These are phyloP conservation scores for Debaryomycetaceae sp. DNA, from an alignment of 1,139 yeast species.

Conservation along the genomic window DNA sequence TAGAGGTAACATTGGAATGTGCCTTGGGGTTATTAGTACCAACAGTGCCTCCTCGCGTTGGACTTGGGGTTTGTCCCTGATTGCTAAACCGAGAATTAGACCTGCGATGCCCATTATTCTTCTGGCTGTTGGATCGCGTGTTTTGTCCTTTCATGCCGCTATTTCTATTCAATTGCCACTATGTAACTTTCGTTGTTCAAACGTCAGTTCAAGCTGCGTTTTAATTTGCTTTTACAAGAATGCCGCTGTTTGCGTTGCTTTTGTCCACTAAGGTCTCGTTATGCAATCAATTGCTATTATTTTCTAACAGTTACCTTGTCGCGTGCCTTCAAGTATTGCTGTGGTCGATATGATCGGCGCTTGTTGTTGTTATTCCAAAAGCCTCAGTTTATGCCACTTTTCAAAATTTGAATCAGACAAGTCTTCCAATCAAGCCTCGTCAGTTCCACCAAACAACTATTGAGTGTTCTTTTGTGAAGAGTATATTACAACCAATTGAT, in stretches of 20 bases:
- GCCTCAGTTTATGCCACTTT: neutral
- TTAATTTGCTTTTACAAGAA: too few relatives aligned
- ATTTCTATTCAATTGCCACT: neutral
- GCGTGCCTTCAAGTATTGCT: neutral
- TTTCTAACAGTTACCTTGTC: neutral
- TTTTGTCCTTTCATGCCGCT: slow-evolving; percentile 22
- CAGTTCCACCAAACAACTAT: neutral
- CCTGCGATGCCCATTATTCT: slow-evolving; percentile 25
- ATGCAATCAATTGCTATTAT: neutral
- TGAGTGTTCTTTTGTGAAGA: neutral
- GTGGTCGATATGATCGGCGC: neutral
- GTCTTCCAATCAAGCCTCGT: neutral
- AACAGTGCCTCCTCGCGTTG: slow-evolving; percentile 1
- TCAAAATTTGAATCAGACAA: neutral
- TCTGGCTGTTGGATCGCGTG: slow-evolving; percentile 16
- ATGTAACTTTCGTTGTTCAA: neutral
- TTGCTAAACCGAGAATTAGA: slow-evolving; percentile 20
- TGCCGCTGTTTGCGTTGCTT: too few relatives aligned
- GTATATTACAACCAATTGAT: slow-evolving; percentile 1
- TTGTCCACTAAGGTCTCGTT: too few relatives aligned
- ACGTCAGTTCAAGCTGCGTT: neutral
- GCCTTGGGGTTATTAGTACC: neutral
- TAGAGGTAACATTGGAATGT: slow-evolving; percentile 11
- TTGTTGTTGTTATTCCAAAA: neutral
- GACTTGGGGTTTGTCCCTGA: neutral